These are phyloP conservation scores for Neurospora sublineolata DNA, from an alignment of 495 filamentous ascomycete species.

Conservation along the genomic window DNA sequence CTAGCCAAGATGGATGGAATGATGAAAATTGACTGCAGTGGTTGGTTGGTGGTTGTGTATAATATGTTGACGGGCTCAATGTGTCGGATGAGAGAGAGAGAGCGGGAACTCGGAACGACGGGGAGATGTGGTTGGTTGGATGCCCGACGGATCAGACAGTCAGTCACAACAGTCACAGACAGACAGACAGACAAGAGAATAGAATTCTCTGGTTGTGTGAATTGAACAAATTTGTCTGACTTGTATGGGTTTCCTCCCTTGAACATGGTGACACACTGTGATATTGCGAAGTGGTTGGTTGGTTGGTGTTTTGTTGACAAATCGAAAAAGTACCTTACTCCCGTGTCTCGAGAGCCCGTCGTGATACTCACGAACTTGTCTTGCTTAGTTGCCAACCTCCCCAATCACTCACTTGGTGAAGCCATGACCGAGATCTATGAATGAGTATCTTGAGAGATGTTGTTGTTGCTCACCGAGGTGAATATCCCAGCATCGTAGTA, in stretches of 20 bases:
- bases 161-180: background rate
- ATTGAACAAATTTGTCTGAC: background rate
- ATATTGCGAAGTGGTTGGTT: background rate
- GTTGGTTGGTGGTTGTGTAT: conserved; percentile 15
- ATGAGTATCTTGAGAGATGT: background rate
- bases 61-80: conserved; percentile 5
- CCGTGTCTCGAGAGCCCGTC: background rate
- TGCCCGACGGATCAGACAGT: background rate
- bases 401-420: background rate
- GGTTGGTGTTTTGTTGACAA: background rate
- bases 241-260: background rate
- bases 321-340: background rate
- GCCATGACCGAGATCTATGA: background rate
- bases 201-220: background rate
- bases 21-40: background rate
- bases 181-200: background rate
- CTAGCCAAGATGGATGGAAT: background rate
- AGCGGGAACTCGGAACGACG: no score
- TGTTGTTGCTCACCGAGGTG: background rate
- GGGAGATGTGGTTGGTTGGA: no score
- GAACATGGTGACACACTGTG: background rate
- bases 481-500: background rate
- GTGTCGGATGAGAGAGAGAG: no score
- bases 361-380: background rate
- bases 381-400: background rate